Base-by-base conservation (phyloP, 225 moss, liverwort and hornwort genomes). In the Marchantia paleacea region DNA sequence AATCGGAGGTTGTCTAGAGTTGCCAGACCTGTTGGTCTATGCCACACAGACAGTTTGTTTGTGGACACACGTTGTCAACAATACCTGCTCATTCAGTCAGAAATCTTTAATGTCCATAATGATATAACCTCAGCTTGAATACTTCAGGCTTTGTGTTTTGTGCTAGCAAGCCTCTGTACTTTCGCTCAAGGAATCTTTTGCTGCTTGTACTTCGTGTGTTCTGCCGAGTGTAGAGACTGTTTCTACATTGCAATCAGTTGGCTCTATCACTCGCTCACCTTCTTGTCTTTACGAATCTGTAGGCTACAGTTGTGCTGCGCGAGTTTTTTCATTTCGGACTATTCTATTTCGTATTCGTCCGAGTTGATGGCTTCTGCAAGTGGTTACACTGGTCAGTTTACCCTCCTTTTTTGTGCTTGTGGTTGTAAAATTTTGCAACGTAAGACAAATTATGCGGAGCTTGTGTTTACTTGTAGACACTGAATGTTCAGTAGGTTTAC, bases 361-460 rank as follows among this genome's bases (percentile, higher is more conserved):
- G 24, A 24, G 72, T 79, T 26, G 85, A 88, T 67, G 19, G 47
- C 5, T 52, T 88, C 64, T 88, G 88, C 88, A 83, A 69, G 61
- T 65, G 78, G 77, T 55, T 83, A n/a, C 74, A 76, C 75, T 76
- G 88, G 87, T 87, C 47, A 47, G 75, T 58, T 2, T 24, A 16
- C 54, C 29, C 31, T 55, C n/a, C 14, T 25, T 54, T 73, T 74
- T 8, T 55, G 52, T 30, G 22, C n/a, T 62, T 3, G n/a, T 15
- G 14, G 62, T 39, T 39, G 39, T 5, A 24, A 62, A 62, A 1
- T 18, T n/a, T 62, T 62, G 22, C 18, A 24, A 62, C 10, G 15
- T n/a, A 8, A 10, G n/a, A 62, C n/a, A 62, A 62, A 7, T 8
- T 24, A 19, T 62, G 24, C 9, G 24, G 39, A 39, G 39, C 39